These are phyloP conservation scores for Arabidopsis lyrata DNA, from an alignment of 441 rosid species.

Conservation along the genomic window DNA sequence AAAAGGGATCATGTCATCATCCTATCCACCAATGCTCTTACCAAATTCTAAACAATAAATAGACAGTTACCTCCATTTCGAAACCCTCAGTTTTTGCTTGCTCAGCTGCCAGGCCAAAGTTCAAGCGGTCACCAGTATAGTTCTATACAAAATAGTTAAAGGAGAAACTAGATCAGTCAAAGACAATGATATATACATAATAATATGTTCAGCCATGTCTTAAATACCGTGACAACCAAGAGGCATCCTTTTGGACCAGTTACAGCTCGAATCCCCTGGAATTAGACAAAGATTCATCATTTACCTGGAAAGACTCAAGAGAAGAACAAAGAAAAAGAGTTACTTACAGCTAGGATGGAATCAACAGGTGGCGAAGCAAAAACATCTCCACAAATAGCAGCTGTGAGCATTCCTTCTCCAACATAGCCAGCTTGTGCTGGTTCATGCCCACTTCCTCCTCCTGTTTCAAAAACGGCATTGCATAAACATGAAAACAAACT, in stretches of 20 bases:
- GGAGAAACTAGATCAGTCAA: conserved; percentile 30
- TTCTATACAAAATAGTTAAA: conserved; percentile 52
- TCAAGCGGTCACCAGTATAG: conserved; percentile 89
- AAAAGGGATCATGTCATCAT: conserved; percentile 32
- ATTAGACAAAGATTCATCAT: conserved; percentile 37
- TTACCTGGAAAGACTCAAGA: not conserved
- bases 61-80: conserved; percentile 66
- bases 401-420: conserved; percentile 95
- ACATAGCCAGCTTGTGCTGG: conserved; percentile 96
- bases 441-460: conserved; percentile 98
- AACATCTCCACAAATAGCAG: conserved; percentile 88
- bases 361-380: conserved; percentile 89
- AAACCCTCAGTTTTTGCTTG: conserved; percentile 95
- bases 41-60: conserved; percentile 2
- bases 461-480: conserved; percentile 45
- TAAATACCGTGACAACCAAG: conserved; percentile 79
- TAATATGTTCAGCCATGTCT: not conserved
- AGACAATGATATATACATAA: not conserved
- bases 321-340: conserved; percentile 27
- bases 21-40: conserved; percentile 25
- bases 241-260: conserved; percentile 96
- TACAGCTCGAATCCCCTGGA: conserved; percentile 91
- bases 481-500: not conserved
- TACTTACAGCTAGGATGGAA: conserved; percentile 81
- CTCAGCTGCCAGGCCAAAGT: conserved; percentile 95